Percentiles rank a stretch among this genome's conserved stretches.
Conservation (phyloP, 352 stramenopile genomes). For the Globisporangium nunn region DNA sequence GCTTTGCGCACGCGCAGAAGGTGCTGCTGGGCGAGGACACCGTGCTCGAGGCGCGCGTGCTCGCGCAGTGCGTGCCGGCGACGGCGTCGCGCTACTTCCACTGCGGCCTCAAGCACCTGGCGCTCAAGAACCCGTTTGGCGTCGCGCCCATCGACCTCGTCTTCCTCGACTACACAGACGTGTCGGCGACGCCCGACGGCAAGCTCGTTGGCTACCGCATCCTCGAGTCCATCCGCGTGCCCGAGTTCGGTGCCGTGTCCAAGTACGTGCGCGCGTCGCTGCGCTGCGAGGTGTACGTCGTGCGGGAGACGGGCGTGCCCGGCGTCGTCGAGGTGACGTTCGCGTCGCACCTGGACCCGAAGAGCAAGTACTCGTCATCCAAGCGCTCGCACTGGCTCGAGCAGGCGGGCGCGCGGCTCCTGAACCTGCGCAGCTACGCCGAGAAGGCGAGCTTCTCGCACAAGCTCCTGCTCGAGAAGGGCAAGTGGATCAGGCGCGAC, state of each 20-base stretch:
- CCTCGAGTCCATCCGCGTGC: slow-evolving; percentile 74
- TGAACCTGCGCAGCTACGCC: slow-evolving; percentile 51
- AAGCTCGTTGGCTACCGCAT: slow-evolving; percentile 73
- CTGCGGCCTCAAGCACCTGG: slow-evolving; percentile 78
- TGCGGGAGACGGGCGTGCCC: slow-evolving; percentile 54
- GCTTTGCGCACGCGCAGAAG: slow-evolving; percentile 54
- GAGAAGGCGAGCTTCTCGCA: slow-evolving; percentile 68
- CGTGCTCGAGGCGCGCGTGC: slow-evolving; percentile 56
- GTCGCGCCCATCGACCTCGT: slow-evolving; percentile 59
- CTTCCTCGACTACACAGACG: slow-evolving; percentile 81
- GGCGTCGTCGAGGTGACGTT: slow-evolving; percentile 83
- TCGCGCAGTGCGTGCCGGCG: slow-evolving; percentile 53
- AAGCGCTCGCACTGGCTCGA: slow-evolving; percentile 60
- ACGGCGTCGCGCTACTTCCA: slow-evolving; percentile 65
- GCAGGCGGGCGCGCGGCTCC: slow-evolving; percentile 39
- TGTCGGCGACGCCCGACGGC: slow-evolving; percentile 47
- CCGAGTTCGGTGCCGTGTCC: slow-evolving; percentile 36
- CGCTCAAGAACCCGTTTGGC: slow-evolving; percentile 77
- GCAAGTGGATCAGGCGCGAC: slow-evolving; percentile 32
- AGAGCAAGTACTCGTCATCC: slow-evolving; percentile 60
- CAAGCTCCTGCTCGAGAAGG: slow-evolving; percentile 36
- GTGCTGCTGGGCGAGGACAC: slow-evolving; percentile 53
- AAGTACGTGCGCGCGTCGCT: slow-evolving; percentile 71
- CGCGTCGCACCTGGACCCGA: slow-evolving; percentile 73
- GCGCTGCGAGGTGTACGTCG: slow-evolving; percentile 75